Evolutionary conservation across 2,329 filamentous ascomycete genomes (phyloP), one percentile per base, ranked within the genome.

Genomic region (Lithohypha guttulata): DNA sequence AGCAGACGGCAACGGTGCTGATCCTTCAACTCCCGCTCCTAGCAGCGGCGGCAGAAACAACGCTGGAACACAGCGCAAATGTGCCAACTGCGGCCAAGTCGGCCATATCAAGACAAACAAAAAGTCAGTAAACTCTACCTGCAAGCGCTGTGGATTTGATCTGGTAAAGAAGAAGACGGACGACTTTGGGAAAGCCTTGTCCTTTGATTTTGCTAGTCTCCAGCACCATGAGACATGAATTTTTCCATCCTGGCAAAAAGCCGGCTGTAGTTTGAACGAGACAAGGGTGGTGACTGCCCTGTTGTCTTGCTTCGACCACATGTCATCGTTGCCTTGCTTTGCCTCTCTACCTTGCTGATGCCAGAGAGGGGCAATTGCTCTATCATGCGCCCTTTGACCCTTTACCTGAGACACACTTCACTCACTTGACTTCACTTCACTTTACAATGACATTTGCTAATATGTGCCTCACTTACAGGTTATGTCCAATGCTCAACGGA

Each of bases 71-170:
- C 70, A 72, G 41, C 75, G 93, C 53, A 96, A 96, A 66, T 98
- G 91, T 64, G 91, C 91, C 50, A 96, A 95, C 61, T 98, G 91
- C 64, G 91, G 91, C 35, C 83, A 91, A 60, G 82, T 93, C 39
- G 91, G 91, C 21, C 91, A 98, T 57, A 98, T 98, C 69, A 95
- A 95, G 64, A 96, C 89, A 33, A 96, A 96, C 69, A 93, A 95
- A 68, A 96, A 95, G 85, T 91, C 75, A 64, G 70, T 62, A 51
- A 49, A n/a, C 15, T 21, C 28, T 38, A 36, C 44, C 42, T 52
- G 48, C 39, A 34, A 48, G 44, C 42, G 47, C 31, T 31, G 27
- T 25, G 27, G 18, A 11, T 39, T 31, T 7, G 26, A 23, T 23
- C 13, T 34, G 39, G 14, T 27, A 15, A 18, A n/a, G 18, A 29